These are phyloP conservation scores for Yamadazyma kitorensis DNA, from an alignment of 805 yeast species.

Conservation along the genomic window DNA sequence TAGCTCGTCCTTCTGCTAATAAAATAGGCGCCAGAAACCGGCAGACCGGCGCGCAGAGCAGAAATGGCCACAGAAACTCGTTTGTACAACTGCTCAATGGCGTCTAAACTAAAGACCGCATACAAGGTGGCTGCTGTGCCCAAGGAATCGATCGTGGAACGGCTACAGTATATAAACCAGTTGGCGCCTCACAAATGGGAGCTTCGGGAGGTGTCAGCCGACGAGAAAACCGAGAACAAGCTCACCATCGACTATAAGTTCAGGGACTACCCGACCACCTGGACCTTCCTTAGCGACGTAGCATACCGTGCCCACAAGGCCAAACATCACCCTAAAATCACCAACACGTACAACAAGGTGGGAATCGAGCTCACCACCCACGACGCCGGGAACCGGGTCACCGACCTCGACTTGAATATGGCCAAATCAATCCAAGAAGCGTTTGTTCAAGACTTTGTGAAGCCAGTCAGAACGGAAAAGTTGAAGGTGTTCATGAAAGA, in stretches of 20 bases:
- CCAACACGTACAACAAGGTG: constrained; percentile 60
- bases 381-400: constrained; percentile 48
- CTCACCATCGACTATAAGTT: constrained; percentile 27
- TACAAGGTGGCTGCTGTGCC: constrained; percentile 2
- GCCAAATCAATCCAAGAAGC: constrained; percentile 39
- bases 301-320: constrained; percentile 53
- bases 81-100: background rate
- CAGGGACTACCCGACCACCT: constrained; percentile 56
- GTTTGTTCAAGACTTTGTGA: constrained; percentile 4
- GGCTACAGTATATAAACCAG: constrained; percentile 1
- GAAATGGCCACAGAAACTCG: background rate
- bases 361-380: constrained; percentile 60
- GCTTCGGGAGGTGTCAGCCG: background rate
- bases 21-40: background rate
- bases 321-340: constrained; percentile 72
- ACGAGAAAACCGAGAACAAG: background rate
- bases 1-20: background rate
- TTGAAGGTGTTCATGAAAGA: constrained; percentile 3
- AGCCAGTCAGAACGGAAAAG: constrained; percentile 3
- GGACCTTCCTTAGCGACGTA: constrained; percentile 62
- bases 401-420: constrained; percentile 56
- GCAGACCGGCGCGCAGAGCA: background rate
- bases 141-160: background rate
- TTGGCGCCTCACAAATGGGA: constrained; percentile 4
- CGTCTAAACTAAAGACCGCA: background rate